These are phyloP conservation scores for Erythrobasidium hasegawianum DNA, from an alignment of 1,284 basidiomycete species.

Conservation along the genomic window DNA sequence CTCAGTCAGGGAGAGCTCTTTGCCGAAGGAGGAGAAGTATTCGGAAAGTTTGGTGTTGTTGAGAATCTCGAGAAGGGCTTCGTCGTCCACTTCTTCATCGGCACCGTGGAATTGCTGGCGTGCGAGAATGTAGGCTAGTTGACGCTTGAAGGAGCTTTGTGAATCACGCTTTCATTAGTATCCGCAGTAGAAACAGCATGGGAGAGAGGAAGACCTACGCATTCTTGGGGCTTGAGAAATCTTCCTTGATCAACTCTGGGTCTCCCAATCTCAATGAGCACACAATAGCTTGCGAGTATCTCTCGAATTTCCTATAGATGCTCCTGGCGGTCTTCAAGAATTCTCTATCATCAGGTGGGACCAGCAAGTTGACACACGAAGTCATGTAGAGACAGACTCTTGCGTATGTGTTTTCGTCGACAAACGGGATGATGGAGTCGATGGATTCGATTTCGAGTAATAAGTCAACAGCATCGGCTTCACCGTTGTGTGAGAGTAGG, in stretches of 20 bases:
- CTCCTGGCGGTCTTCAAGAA: conserved; percentile 87
- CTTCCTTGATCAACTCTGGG: conserved; percentile 70
- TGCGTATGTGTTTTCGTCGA: conserved; percentile 79
- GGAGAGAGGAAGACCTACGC: conserved; percentile 55
- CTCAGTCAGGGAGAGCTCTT: conserved; percentile 86
- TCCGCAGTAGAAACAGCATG: not conserved
- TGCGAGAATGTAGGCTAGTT: conserved; percentile 89
- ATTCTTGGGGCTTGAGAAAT: conserved; percentile 82
- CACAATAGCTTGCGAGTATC: conserved; percentile 86
- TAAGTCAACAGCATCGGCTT: conserved; percentile 96
- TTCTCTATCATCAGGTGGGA: conserved; percentile 85
- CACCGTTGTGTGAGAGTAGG: conserved; percentile 89
- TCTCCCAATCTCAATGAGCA: conserved; percentile 85
- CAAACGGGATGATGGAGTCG: conserved; percentile 66
- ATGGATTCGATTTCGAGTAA: conserved; percentile 92
- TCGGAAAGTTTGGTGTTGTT: conserved; percentile 77
- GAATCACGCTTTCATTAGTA: conserved; percentile 20
- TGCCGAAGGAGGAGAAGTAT: conserved; percentile 87
- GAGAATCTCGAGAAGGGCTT: conserved; percentile 71
- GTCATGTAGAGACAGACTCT: conserved; percentile 99
- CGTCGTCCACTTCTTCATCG: conserved; percentile 63
- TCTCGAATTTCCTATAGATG: conserved; percentile 83
- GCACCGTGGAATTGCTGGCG: conserved; percentile 77
- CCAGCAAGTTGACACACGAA: conserved; percentile 85
- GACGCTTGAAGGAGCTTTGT: conserved; percentile 80